Evolutionary conservation across 345 rosid genomes (phyloP), one percentile per base, ranked within the genome.

Genomic region (Brassica carinata): DNA sequence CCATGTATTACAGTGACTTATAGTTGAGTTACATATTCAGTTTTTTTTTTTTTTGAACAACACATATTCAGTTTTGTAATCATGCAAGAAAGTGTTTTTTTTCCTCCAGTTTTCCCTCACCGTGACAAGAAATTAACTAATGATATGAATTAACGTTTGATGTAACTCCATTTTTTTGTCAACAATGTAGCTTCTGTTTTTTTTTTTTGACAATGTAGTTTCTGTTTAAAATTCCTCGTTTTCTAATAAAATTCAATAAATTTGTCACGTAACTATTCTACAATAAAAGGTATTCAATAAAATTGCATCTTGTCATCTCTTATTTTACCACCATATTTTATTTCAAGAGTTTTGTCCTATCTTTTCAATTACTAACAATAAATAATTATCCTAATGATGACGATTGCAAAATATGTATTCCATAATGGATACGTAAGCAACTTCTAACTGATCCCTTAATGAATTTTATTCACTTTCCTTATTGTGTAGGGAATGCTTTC

Each of bases 401-500:
- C 30, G 45, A 9, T 43, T 29, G 62, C 34, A 29, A 45, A 29
- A 29, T 29, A 29, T 29, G 31, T 13, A 30, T 31, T 29, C 63
- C 64, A 43, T 15, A n/a, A 27, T 9, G 29, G 17, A 53, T n/a
- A 62, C 40, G 17, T 38, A 43, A 9, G 14, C 13, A 53, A 5
- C 7, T 53, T 75, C 14, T 10, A 8, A 23, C 7, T 77, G n/a
- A 30, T 7, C 67, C 34, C 36, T 29, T 27, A 10, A 58, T 18
- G 26, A 8, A 33, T 76, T 36, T 7, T 58, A 27, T n/a, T 63
- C 19, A 48, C 7, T 31, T 71, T 59, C 8, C 5, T 14, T 27
- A 0, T 76, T 65, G 7, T 31, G 7, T 72, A 87, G 91, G 92
- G 90, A 40, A 79, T 85, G 81, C 7, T 82, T 82, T 74, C 80